These are phyloP conservation scores for Coniophora puteana DNA, from an alignment of 1,284 basidiomycete genomes.

Conservation along the genomic window DNA sequence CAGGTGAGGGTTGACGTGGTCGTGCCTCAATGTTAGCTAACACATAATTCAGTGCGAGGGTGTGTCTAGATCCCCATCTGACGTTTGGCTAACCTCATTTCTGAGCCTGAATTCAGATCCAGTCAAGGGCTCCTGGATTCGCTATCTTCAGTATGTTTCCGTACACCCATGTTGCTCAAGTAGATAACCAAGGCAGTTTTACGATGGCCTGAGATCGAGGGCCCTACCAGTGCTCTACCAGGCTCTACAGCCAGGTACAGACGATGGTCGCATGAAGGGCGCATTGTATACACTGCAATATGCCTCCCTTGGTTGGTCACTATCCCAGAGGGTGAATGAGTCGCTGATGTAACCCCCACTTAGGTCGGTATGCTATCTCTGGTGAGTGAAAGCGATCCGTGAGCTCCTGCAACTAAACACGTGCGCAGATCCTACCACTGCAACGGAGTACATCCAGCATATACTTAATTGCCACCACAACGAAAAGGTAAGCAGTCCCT, in stretches of 20 bases:
- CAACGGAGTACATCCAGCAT: slow-evolving; percentile 43
- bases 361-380: slow-evolving; percentile 55
- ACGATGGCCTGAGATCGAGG: slow-evolving; percentile 15
- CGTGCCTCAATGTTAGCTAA: background rate
- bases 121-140: slow-evolving; percentile 61
- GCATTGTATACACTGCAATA: slow-evolving; percentile 83
- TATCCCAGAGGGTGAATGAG: background rate
- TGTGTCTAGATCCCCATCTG: slow-evolving; percentile 30
- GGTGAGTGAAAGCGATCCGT: slow-evolving; percentile 33
- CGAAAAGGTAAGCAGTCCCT: slow-evolving; percentile 48
- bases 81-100: background rate
- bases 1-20: slow-evolving; percentile 35
- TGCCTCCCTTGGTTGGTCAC: slow-evolving; percentile 48
- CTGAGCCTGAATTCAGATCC: slow-evolving; percentile 32
- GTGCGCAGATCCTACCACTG: slow-evolving; percentile 43
- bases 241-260: slow-evolving; percentile 68
- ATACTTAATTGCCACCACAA: slow-evolving; percentile 65
- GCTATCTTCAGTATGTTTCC: slow-evolving; percentile 44
- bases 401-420: slow-evolving; percentile 2
- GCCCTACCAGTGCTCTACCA: slow-evolving; percentile 67
- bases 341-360: slow-evolving; percentile 1
- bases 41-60: slow-evolving; percentile 41
- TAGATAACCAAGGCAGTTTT: slow-evolving; percentile 2
- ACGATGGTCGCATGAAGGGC: slow-evolving; percentile 90
- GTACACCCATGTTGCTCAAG: background rate